Conservation (phyloP, 208 protist species). For the Wallacemonas rigidus region DNA sequence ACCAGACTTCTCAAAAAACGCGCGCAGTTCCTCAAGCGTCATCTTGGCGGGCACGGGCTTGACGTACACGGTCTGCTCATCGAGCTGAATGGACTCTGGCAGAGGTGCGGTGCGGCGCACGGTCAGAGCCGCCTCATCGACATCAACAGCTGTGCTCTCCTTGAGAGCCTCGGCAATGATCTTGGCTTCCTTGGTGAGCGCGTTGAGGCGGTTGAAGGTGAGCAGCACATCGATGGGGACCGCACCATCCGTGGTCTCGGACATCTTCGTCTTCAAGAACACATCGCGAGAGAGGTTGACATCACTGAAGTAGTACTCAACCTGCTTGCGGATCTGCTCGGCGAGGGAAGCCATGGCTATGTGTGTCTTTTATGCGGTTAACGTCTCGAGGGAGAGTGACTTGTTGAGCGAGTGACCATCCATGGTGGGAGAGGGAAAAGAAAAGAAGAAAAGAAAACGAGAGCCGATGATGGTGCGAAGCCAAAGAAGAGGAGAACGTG, state of each 20-base stretch:
- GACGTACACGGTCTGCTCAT: conserved; percentile 86
- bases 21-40: conserved; percentile 75
- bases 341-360: conserved; percentile 36
- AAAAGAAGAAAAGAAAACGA: neutral
- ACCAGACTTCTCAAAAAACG: conserved; percentile 74
- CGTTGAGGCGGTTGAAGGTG: conserved; percentile 87
- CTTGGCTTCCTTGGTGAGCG: conserved; percentile 69
- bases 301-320: conserved; percentile 94
- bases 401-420: neutral
- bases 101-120: conserved; percentile 82
- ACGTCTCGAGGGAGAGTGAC: neutral
- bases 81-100: conserved; percentile 86
- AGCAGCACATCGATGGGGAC: conserved; percentile 75
- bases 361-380: conserved; percentile 17
- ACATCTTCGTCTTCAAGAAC: conserved; percentile 89
- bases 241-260: conserved; percentile 83
- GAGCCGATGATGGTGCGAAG: neutral
- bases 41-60: conserved; percentile 77
- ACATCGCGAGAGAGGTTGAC: conserved; percentile 91
- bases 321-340: conserved; percentile 68
- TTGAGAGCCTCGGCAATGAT: conserved; percentile 65
- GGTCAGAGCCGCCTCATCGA: conserved; percentile 58
- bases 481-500: neutral
- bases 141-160: conserved; percentile 62
- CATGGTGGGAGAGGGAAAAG: neutral